Percentiles rank a stretch among this genome's conserved stretches.
Evolutionary conservation across 805 yeast species (phyloP).

Genomic region (Starmerella stigmatis): DNA sequence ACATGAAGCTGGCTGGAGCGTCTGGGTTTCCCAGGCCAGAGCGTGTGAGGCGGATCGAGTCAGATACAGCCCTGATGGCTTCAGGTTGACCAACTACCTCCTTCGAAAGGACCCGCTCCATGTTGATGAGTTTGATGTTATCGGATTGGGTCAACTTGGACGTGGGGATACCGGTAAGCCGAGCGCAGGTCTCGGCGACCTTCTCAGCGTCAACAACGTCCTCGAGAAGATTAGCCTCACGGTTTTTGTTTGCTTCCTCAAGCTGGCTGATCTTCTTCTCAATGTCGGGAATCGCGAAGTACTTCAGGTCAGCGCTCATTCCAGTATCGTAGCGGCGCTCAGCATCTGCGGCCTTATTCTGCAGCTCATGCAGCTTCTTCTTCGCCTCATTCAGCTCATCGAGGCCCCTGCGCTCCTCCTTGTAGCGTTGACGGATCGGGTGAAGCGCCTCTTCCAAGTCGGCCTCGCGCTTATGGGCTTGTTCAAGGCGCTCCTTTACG

Average conservation of each 20-base stretch:
- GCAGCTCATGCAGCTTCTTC: slow-evolving; percentile 83
- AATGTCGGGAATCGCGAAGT: slow-evolving; percentile 94
- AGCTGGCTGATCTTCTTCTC: slow-evolving; percentile 61
- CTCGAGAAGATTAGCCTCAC: slow-evolving; percentile 57
- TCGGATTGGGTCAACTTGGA: slow-evolving; percentile 90
- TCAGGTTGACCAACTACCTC: slow-evolving; percentile 92
- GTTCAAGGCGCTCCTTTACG: slow-evolving; percentile 74
- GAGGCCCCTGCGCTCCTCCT: slow-evolving; percentile 80
- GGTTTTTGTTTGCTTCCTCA: slow-evolving; percentile 65
- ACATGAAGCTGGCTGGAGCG: slow-evolving; percentile 91
- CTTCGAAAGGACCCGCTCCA: slow-evolving; percentile 76
- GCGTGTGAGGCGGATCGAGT: slow-evolving; percentile 84
- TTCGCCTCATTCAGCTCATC: slow-evolving; percentile 83
- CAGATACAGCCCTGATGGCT: slow-evolving; percentile 92
- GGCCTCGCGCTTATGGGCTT: slow-evolving; percentile 70
- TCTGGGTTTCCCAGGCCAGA: slow-evolving; percentile 94
- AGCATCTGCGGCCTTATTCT: slow-evolving; percentile 87
- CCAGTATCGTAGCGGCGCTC: slow-evolving; percentile 94
- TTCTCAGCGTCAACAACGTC: slow-evolving; percentile 88
- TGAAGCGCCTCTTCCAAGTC: slow-evolving; percentile 72
- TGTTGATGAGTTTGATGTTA: slow-evolving; percentile 81
- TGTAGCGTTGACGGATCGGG: slow-evolving; percentile 77
- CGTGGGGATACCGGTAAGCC: slow-evolving; percentile 95
- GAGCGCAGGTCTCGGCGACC: slow-evolving; percentile 93
- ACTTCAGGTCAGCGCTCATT: slow-evolving; percentile 89